Conservation (phyloP, 176 grass and related monocot species). For the Alopecurus myosuroides region DNA sequence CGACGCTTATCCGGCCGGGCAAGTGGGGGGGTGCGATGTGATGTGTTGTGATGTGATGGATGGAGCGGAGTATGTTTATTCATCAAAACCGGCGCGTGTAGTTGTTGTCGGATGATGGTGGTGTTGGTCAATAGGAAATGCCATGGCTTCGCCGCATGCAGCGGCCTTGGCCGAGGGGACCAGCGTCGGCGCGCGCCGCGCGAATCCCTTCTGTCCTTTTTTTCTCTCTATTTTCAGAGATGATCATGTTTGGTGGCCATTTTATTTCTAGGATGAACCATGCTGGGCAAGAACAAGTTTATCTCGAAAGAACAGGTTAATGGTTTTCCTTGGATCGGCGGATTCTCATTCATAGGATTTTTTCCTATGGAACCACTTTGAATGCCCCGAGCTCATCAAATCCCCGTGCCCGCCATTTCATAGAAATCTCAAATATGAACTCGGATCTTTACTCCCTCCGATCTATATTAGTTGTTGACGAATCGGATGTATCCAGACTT, state of each 20-base stretch:
- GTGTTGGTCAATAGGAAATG: not conserved
- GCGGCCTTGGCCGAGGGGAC: not conserved
- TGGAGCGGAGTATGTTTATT: not conserved
- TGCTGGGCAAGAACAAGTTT: too few relatives aligned
- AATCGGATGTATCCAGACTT: too few relatives aligned
- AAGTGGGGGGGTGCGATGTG: not conserved
- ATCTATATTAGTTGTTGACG: too few relatives aligned
- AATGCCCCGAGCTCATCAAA: too few relatives aligned
- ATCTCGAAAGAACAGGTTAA: too few relatives aligned
- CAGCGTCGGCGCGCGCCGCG: constrained; percentile 13
- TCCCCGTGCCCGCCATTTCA: too few relatives aligned
- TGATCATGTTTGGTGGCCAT: not conserved
- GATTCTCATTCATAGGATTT: too few relatives aligned
- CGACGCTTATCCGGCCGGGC: constrained; percentile 26
- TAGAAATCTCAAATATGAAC: too few relatives aligned
- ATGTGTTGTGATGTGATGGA: constrained; percentile 20
- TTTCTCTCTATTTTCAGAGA: not conserved
- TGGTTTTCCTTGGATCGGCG: too few relatives aligned
- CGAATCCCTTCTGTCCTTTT: not conserved
- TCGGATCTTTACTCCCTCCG: too few relatives aligned
- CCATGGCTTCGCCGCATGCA: not conserved
- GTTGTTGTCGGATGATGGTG: constrained; percentile 7
- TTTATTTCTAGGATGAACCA: not conserved
- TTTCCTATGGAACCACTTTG: too few relatives aligned
- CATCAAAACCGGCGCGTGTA: not conserved